These are phyloP conservation scores for Chlorella sorokiniana DNA, from an alignment of 139 green algal species.

Conservation along the genomic window DNA sequence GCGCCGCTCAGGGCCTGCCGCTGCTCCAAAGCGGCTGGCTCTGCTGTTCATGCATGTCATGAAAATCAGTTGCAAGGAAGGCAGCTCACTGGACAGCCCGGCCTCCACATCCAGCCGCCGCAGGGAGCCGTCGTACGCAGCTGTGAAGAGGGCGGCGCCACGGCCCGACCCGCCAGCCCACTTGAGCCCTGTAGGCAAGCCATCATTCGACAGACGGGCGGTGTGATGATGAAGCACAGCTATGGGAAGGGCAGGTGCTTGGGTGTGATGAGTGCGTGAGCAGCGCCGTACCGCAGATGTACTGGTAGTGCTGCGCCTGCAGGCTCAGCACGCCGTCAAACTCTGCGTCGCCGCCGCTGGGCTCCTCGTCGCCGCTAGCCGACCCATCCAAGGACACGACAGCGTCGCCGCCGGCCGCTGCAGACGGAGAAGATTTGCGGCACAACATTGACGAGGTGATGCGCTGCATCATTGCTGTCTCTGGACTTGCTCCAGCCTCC, in stretches of 20 bases:
- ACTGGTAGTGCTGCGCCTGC: constrained; percentile 41
- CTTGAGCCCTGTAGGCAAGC: constrained; percentile 13
- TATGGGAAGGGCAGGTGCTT: background rate
- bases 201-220: background rate
- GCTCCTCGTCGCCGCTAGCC: background rate
- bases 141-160: constrained; percentile 53
- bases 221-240: background rate
- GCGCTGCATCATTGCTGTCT: background rate
- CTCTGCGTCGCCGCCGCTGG: background rate
- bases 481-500: background rate
- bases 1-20: no score
- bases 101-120: constrained; percentile 59
- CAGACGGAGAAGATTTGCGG: no score
- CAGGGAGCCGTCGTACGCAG: constrained; percentile 73
- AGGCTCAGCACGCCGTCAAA: constrained; percentile 43
- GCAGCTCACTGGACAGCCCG: constrained; percentile 5
- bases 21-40: background rate
- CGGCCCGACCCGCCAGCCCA: constrained; percentile 24
- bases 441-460: background rate
- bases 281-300: constrained; percentile 32
- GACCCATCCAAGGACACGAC: background rate
- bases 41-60: no score
- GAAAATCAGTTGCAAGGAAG: no score
- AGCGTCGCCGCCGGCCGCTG: background rate
- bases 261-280: background rate